Conservation (phyloP, 202 grass and related monocot species). For the Schoenoplectus tabernaemontani region DNA sequence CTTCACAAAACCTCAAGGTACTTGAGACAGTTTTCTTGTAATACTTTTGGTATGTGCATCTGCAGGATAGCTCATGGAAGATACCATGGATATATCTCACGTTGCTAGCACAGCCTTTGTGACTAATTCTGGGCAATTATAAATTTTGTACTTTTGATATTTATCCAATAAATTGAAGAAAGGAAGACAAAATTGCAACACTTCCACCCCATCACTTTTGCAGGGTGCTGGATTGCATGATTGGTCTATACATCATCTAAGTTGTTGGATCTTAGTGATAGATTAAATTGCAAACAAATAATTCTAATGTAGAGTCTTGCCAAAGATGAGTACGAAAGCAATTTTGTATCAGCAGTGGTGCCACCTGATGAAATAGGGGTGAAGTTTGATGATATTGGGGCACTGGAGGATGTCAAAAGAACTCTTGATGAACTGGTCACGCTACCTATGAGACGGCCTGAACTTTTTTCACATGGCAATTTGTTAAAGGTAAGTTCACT, state of each 20-base stretch:
- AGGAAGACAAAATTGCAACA: not conserved
- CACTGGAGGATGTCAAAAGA: constrained; percentile 86
- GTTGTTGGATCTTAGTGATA: constrained; percentile 15
- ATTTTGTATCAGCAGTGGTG: constrained; percentile 84
- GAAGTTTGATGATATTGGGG: constrained; percentile 92
- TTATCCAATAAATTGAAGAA: not conserved
- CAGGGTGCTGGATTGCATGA: not conserved
- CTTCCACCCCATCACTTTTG: not conserved
- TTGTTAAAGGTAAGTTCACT: constrained; percentile 61
- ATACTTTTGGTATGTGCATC: not conserved
- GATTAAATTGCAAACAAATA: constrained; percentile 9
- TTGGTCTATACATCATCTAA: not conserved
- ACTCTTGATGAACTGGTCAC: constrained; percentile 91
- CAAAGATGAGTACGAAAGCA: constrained; percentile 88
- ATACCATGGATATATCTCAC: not conserved
- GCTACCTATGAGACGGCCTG: constrained; percentile 92
- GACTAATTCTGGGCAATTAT: not conserved
- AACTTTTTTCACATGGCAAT: constrained; percentile 86
- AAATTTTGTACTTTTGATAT: not conserved
- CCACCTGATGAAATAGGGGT: constrained; percentile 90
- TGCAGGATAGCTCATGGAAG: not conserved
- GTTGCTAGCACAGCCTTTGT: not conserved
- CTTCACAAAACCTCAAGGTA: constrained; percentile 77
- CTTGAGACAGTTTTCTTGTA: not conserved
- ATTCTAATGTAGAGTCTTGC: constrained; percentile 55